These are phyloP conservation scores for Lactifluus pinguis DNA, from an alignment of 768 basidiomycete species.

Conservation along the genomic window DNA sequence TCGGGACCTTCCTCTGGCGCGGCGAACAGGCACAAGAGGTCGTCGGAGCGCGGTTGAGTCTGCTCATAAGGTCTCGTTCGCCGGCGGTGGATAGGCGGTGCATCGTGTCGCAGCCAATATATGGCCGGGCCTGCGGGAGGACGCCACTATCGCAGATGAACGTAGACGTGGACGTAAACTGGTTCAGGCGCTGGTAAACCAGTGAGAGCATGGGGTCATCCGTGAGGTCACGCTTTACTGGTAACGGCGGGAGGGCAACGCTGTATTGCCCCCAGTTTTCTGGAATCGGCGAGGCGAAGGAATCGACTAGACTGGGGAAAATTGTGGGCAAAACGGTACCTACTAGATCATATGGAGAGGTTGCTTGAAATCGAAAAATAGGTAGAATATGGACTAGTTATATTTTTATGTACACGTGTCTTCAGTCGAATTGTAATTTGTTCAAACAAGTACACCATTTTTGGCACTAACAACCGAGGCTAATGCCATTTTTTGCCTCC, in stretches of 20 bases:
- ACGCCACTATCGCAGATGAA: conserved; percentile 24
- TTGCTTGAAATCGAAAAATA: conserved; percentile 9
- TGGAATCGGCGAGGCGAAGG: conserved; percentile 13
- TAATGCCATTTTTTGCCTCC: conserved; percentile 24
- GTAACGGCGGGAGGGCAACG: conserved; percentile 32
- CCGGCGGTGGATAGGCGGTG: conserved; percentile 54
- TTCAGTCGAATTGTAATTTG: background rate
- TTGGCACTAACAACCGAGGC: conserved; percentile 24
- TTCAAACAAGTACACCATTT: conserved; percentile 4
- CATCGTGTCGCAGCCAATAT: conserved; percentile 73
- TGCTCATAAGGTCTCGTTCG: conserved; percentile 54
- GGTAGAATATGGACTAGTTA: background rate
- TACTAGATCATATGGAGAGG: conserved; percentile 20
- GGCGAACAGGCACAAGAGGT: conserved; percentile 54
- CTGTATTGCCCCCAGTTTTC: conserved; percentile 43
- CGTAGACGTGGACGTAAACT: conserved; percentile 31
- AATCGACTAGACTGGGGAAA: conserved; percentile 22
- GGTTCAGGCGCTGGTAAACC: conserved; percentile 41
- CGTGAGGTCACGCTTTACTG: conserved; percentile 50
- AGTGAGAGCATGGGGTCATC: conserved; percentile 40
- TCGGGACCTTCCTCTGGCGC: conserved; percentile 63
- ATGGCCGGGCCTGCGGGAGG: conserved; percentile 50
- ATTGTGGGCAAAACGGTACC: conserved; percentile 15
- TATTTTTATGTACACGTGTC: background rate
- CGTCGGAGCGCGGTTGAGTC: conserved; percentile 52